Evolutionary conservation across 768 basidiomycete species (phyloP).

Genomic region (Exsudoporus frostii): DNA sequence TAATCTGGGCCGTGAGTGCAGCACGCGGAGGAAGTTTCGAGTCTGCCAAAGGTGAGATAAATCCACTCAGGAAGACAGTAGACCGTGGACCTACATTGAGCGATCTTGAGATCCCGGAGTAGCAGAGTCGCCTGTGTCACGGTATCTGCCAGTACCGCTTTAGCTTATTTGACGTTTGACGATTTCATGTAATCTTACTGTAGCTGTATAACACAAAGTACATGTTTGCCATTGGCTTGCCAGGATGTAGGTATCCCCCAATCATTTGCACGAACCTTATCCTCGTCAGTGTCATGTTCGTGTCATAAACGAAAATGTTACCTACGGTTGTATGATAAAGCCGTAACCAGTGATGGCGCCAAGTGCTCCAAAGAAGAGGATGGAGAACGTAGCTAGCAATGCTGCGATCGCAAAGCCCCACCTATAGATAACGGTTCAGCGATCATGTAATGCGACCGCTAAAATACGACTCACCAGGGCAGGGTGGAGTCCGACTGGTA

Average conservation of each 20-base stretch:
- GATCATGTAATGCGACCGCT: neutral
- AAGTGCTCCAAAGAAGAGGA: slow-evolving; percentile 54
- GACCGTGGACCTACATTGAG: slow-evolving; percentile 17
- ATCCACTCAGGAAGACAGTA: slow-evolving; percentile 36
- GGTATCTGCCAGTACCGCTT: slow-evolving; percentile 40
- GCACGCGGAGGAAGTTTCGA: slow-evolving; percentile 64
- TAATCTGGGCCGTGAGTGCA: slow-evolving; percentile 62
- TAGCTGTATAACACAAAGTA: slow-evolving; percentile 45
- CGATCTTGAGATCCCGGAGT: slow-evolving; percentile 54
- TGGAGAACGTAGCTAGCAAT: slow-evolving; percentile 47
- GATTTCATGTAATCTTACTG: slow-evolving; percentile 29
- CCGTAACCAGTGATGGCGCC: slow-evolving; percentile 45
- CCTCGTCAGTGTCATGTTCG: neutral
- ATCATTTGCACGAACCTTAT: slow-evolving; percentile 37
- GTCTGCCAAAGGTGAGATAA: slow-evolving; percentile 32
- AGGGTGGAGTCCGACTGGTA: slow-evolving; percentile 53
- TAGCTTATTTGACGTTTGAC: slow-evolving; percentile 40
- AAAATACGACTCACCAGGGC: slow-evolving; percentile 40
- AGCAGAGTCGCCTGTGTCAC: slow-evolving; percentile 48
- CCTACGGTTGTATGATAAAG: slow-evolving; percentile 27
- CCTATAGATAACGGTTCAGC: slow-evolving; percentile 1
- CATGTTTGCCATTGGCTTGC: slow-evolving; percentile 45
- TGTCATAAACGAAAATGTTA: neutral
- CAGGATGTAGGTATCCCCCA: slow-evolving; percentile 34
- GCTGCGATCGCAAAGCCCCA: slow-evolving; percentile 53